Evolutionary conservation across 768 basidiomycete species (phyloP), one percentile per base, ranked within the genome.

Genomic region (Fomitopsis serialis): DNA sequence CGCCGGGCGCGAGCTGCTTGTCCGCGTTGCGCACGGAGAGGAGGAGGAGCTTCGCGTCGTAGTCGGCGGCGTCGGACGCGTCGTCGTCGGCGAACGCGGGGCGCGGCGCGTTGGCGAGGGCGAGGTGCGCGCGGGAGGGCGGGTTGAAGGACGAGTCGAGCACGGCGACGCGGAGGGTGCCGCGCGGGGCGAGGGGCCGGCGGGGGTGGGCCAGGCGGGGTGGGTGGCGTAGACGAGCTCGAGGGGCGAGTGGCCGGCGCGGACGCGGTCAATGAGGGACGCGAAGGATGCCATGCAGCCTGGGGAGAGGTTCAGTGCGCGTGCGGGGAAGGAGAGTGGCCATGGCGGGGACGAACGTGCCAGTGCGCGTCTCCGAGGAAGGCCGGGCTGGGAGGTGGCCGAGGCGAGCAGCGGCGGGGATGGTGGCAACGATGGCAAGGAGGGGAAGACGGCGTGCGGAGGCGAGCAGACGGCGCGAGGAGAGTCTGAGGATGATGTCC

Each of bases 71-170:
- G 27, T 17, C 35, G 10, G 42, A n/a, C n/a, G 25, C 23, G 3
- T 35, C 35, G 21, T 50, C n/a, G 19, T 53, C 54, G 22, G 58
- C 45, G 3, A 27, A 47, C 6, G 24, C 27, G 34, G 66, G 60
- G 27, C 50, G 59, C 8, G 46, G 53, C 3, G 77, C 70, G 54
- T 78, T 80, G 24, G 82, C 83, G 45, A 98, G 81, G 2, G 87
- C 85, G 49, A 87, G 75, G 67, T 98, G 94, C 0, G 94, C 91
- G 22, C 78, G 66, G 2, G 91, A 93, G 1, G 95, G 95, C 2
- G 94, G 94, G 63, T 98, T 96, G 72, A 91, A 98, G 1, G 92
- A 94, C 1, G 92, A 87, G 61, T 97, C 95, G 36, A 97, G 77
- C n/a, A 95, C 73, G 3, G 87, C 78, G 45, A 95, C 77, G 49